A percentile compares a stretch with the other conserved stretches of the same genome.
phyloP scores from a whole-genome alignment of 352 stramenopile genomes.

The Globisporangium nodosum region DNA sequence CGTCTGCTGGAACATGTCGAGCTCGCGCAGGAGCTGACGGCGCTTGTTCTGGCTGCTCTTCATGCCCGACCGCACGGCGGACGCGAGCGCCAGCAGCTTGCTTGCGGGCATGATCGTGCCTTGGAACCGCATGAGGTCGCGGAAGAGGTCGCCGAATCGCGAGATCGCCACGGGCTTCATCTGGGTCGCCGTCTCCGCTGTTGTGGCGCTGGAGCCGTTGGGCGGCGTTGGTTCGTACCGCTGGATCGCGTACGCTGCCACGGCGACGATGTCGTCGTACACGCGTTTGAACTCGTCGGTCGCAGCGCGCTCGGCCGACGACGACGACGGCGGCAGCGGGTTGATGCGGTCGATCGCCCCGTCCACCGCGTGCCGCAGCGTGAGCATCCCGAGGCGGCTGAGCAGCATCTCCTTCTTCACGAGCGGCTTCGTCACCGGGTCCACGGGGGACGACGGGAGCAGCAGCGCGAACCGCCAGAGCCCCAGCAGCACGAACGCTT shows the following conservation, averaged over 20 bases:
- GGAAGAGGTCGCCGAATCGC: constrained; percentile 73
- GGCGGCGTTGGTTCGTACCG: constrained; percentile 24
- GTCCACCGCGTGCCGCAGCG: constrained; percentile 54
- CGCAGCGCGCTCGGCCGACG: constrained; percentile 24
- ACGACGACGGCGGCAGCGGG: constrained; percentile 27
- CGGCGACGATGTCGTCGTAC: constrained; percentile 10
- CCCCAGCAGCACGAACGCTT: constrained; percentile 89
- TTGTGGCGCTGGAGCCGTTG: constrained; percentile 14
- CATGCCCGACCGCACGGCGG: constrained; percentile 21
- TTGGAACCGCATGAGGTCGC: constrained; percentile 66
- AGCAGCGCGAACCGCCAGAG: constrained; percentile 92
- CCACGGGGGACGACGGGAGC: constrained; percentile 92
- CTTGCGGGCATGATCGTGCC: constrained; percentile 59
- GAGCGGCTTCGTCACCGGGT: constrained; percentile 92
- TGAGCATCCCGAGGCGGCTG: constrained; percentile 72
- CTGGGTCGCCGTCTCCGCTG: constrained; percentile 9
- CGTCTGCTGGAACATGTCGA: constrained; percentile 88
- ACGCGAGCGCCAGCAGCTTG: constrained; percentile 52
- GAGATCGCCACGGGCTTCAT: constrained; percentile 29
- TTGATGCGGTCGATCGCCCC: constrained; percentile 52
- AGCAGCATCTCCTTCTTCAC: constrained; percentile 93
- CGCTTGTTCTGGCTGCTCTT: constrained; percentile 44
- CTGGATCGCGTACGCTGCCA: constrained; percentile 38
- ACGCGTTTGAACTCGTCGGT: constrained; percentile 17
- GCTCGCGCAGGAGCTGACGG: constrained; percentile 67